These are phyloP conservation scores for Millerago galiae DNA, from an alignment of 805 yeast species.

Conservation along the genomic window DNA sequence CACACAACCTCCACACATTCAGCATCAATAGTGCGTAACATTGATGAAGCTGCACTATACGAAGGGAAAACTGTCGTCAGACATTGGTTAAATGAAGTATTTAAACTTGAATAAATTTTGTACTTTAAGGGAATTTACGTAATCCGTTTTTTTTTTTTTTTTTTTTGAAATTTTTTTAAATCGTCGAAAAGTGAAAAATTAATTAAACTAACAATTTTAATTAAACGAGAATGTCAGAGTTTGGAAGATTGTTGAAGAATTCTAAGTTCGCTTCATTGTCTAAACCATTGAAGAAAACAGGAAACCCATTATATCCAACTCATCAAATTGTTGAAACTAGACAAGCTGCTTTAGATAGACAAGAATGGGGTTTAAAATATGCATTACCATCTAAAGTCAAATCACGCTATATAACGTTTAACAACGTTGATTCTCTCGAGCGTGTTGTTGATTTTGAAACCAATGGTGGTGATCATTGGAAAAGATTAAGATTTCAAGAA, in stretches of 20 bases:
- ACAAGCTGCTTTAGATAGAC: constrained; percentile 53
- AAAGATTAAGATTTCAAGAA: constrained; percentile 62
- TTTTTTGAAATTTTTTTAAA: background rate
- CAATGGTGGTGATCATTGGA: constrained; percentile 51
- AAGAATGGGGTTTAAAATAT: constrained; percentile 73
- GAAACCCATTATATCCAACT: constrained; percentile 39
- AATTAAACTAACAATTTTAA: background rate
- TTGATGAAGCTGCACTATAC: constrained; percentile 43
- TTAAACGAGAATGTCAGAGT: constrained; percentile 17
- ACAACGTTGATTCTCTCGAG: constrained; percentile 61
- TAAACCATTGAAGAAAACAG: constrained; percentile 16
- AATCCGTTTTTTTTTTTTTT: too few relatives aligned
- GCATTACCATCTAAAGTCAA: constrained; percentile 59
- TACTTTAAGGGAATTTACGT: too few relatives aligned
- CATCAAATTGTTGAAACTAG: constrained; percentile 72
- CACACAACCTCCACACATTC: constrained; percentile 69
- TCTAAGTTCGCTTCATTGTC: constrained; percentile 32
- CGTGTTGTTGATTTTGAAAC: constrained; percentile 69
- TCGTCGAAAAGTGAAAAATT: background rate
- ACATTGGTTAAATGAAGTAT: constrained; percentile 52
- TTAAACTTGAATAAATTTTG: constrained; percentile 14
- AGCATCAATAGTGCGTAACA: constrained; percentile 67
- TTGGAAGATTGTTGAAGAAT: constrained; percentile 23
- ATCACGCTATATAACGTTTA: constrained; percentile 52
- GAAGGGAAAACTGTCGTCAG: constrained; percentile 66